A percentile compares a stretch with the other conserved stretches of the same genome.
Evolutionary conservation across 2,329 filamentous ascomycete genomes (phyloP).

Genomic region (Claviceps lovelessii): DNA sequence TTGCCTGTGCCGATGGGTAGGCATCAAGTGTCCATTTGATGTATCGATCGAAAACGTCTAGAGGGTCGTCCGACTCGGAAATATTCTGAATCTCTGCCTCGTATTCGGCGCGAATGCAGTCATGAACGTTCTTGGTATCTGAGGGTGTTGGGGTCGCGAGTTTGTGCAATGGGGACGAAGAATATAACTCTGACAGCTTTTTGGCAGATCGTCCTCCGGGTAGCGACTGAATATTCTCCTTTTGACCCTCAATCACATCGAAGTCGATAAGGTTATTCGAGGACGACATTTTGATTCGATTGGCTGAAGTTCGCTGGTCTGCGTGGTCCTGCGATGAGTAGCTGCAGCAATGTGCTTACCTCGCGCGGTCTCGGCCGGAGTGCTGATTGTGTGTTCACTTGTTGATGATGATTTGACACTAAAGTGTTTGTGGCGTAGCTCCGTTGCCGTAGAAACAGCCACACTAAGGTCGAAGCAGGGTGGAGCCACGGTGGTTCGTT

Average conservation of each 20-base stretch:
- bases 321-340: not conserved
- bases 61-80: conserved; percentile 80
- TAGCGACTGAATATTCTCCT: conserved; percentile 93
- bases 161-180: conserved; percentile 46
- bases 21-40: conserved; percentile 93
- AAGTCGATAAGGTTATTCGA: conserved; percentile 53
- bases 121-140: conserved; percentile 63
- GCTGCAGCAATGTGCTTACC: not conserved
- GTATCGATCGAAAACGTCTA: conserved; percentile 92
- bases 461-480: not conserved
- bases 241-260: conserved; percentile 87
- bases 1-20: conserved; percentile 87
- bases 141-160: conserved; percentile 50
- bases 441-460: conserved; percentile 9
- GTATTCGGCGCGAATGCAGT: conserved; percentile 66
- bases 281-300: conserved; percentile 28
- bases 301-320: conserved; percentile 6
- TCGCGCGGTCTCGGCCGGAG: not conserved
- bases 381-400: not conserved
- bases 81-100: conserved; percentile 69
- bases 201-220: conserved; percentile 77
- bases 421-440: not conserved
- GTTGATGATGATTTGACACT: conserved; percentile 8
- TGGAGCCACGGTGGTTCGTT: not conserved
- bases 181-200: conserved; percentile 72